phyloP scores from a whole-genome alignment of 306 rosid species.

The Ziziphus jujuba region DNA sequence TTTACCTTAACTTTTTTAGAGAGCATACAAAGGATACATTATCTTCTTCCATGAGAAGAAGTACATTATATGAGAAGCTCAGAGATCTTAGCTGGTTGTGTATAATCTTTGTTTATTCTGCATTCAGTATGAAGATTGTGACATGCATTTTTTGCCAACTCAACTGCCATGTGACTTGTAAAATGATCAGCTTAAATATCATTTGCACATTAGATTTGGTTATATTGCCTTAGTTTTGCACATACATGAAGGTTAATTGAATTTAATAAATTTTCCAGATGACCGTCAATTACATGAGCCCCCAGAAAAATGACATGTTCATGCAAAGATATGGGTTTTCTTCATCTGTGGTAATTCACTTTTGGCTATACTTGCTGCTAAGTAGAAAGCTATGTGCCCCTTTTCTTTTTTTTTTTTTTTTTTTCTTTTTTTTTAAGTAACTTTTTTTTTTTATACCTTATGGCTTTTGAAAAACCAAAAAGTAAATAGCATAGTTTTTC shows the following conservation, averaged over 20 bases:
- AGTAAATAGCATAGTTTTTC: no score
- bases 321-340: slow-evolving; percentile 95
- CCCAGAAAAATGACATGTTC: slow-evolving; percentile 56
- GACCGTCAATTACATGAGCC: slow-evolving; percentile 75
- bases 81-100: no score
- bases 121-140: no score
- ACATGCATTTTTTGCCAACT: neutral
- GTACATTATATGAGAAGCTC: no score
- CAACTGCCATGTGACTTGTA: neutral
- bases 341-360: slow-evolving; percentile 72
- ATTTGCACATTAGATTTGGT: neutral
- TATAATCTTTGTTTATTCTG: no score
- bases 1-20: no score
- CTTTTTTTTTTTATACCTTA: no score
- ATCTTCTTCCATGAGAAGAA: no score
- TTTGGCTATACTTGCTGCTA: slow-evolving; percentile 6
- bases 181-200: neutral
- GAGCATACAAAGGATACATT: no score
- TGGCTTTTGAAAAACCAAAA: neutral
- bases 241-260: slow-evolving; percentile 28
- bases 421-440: no score
- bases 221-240: slow-evolving; percentile 11
- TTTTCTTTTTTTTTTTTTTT: slow-evolving; percentile 12
- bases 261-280: slow-evolving; percentile 56
- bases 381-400: neutral